Evolutionary conservation across 169 alveolate genomes (phyloP).

Genomic region (Condylostoma magnum): DNA sequence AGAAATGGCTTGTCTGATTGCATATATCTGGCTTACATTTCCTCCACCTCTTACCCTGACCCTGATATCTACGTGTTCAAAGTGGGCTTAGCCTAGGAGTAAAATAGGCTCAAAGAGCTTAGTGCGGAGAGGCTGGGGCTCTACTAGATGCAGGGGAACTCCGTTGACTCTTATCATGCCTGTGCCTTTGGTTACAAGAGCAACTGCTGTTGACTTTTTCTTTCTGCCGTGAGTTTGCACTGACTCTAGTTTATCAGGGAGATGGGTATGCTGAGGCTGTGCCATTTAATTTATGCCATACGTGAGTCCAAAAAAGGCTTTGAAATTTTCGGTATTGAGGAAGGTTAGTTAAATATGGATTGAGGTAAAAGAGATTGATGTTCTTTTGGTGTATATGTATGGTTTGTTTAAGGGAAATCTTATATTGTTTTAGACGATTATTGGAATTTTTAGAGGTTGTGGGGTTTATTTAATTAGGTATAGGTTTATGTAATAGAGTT

Average conservation of each 20-base stretch:
- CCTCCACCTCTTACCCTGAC: slow-evolving; percentile 99
- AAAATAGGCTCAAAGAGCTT: slow-evolving; percentile 98
- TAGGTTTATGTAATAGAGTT: too few species aligned
- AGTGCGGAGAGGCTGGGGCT: slow-evolving; percentile 92
- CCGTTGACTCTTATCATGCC: slow-evolving; percentile 97
- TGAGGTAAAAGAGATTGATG: too few species aligned
- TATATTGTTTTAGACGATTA: too few species aligned
- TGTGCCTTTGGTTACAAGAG: slow-evolving; percentile 91
- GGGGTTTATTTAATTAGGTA: too few species aligned
- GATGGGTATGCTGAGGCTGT: slow-evolving; percentile 28
- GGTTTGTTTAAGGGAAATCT: too few species aligned
- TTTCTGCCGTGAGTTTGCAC: slow-evolving; percentile 98
- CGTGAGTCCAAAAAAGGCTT: too few species aligned
- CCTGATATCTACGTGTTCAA: slow-evolving; percentile 94
- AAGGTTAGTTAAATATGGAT: too few species aligned
- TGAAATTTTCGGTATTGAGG: too few species aligned
- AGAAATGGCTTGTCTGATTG: slow-evolving; percentile 96
- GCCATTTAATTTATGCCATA: too few species aligned
- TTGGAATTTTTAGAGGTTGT: too few species aligned
- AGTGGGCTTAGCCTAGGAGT: slow-evolving; percentile 93
- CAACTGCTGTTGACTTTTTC: slow-evolving; percentile 99
- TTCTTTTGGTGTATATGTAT: too few species aligned
- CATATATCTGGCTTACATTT: slow-evolving; percentile 95
- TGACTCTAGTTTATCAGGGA: slow-evolving; percentile 26
- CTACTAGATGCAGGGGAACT: slow-evolving; percentile 92